These are phyloP conservation scores for Agrostemma githago DNA, from an alignment of 148 eudicot species.

Conservation along the genomic window DNA sequence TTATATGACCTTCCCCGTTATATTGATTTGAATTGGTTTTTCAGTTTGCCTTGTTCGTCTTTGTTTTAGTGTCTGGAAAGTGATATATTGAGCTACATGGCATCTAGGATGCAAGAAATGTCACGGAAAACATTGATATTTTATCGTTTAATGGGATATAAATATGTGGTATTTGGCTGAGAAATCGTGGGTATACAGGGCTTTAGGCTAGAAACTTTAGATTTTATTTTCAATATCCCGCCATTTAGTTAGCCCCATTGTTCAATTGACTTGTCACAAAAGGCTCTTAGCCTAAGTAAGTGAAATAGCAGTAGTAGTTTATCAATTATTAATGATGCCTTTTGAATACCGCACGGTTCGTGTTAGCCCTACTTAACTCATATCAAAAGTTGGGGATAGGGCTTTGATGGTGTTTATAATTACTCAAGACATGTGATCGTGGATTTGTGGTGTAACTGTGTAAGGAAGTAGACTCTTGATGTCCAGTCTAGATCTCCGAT, in stretches of 20 bases:
- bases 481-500: neutral
- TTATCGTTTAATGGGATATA: neutral
- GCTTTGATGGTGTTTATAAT: neutral
- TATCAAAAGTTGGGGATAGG: neutral
- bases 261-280: no score
- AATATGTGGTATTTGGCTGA: neutral
- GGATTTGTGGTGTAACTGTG: neutral
- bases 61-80: neutral
- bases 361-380: neutral
- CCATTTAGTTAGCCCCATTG: no score
- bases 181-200: neutral
- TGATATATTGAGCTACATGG: neutral
- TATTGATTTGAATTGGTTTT: neutral
- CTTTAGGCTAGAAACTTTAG: no score
- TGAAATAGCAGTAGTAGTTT: no score
- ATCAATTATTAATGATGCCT: no score
- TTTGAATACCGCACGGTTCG: neutral
- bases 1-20: neutral
- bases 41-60: neutral
- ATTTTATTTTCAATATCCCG: no score
- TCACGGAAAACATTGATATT: neutral
- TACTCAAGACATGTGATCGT: neutral
- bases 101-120: neutral
- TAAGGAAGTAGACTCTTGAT: constrained; percentile 4
- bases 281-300: no score